Conservation (phyloP, 805 yeast genomes). For the Geotrichum ghanense region DNA sequence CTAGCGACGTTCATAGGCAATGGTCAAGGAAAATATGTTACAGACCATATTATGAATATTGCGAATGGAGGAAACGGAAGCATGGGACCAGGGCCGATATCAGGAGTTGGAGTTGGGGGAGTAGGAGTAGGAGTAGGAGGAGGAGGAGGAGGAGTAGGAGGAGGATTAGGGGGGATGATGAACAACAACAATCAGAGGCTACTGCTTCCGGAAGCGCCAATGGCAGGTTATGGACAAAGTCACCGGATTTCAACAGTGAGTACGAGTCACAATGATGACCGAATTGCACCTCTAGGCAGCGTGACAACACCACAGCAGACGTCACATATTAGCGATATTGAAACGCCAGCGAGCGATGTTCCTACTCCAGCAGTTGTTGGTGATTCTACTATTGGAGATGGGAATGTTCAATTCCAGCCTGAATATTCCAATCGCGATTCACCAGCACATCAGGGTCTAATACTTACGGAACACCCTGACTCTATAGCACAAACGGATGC, state of each 20-base stretch:
- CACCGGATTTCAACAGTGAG: neutral
- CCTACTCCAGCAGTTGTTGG: too few species aligned
- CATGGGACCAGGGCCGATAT: neutral
- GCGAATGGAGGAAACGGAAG: neutral
- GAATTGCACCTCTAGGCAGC: too few species aligned
- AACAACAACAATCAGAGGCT: neutral
- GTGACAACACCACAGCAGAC: neutral
- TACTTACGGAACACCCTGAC: too few species aligned
- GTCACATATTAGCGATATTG: neutral
- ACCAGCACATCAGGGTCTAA: too few species aligned
- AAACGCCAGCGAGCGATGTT: too few species aligned
- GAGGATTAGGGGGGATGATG: neutral
- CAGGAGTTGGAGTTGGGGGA: neutral
- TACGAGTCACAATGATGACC: too few species aligned
- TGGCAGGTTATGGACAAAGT: neutral
- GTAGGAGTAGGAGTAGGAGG: neutral
- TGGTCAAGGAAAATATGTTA: constrained; percentile 38
- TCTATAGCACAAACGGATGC: too few species aligned
- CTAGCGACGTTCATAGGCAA: constrained; percentile 68
- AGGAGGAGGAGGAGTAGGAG: neutral
- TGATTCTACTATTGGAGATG: too few species aligned
- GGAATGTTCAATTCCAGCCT: too few species aligned
- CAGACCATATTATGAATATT: constrained; percentile 12
- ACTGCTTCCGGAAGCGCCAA: neutral
- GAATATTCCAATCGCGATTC: too few species aligned